Conservation (phyloP, 2,329 filamentous ascomycete genomes). For the Cladophialophora immunda region DNA sequence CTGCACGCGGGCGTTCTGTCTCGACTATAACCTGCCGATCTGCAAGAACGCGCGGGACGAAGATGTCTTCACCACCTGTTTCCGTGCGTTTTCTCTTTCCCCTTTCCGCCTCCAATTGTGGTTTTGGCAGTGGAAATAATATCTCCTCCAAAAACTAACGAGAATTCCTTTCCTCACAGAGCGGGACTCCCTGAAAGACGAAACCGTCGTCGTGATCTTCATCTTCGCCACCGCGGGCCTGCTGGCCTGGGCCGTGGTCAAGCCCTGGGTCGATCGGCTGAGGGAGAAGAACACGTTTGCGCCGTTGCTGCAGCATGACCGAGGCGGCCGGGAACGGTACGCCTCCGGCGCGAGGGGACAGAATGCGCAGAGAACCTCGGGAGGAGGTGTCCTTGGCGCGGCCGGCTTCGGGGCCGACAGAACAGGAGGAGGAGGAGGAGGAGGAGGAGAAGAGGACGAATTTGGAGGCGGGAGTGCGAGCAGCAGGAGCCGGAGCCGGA, state of each 20-base stretch:
- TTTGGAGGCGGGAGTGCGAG: not conserved
- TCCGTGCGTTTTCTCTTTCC: slow-evolving; percentile 56
- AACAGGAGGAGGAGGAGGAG: not conserved
- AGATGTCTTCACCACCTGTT: slow-evolving; percentile 72
- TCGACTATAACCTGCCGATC: slow-evolving; percentile 67
- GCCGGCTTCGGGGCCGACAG: not conserved
- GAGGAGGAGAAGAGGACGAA: not conserved
- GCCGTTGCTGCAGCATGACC: slow-evolving; percentile 24
- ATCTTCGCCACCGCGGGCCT: slow-evolving; percentile 69
- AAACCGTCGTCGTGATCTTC: slow-evolving; percentile 72
- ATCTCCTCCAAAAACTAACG: not conserved
- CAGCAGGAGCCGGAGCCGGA: not conserved
- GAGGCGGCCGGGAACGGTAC: slow-evolving; percentile 1
- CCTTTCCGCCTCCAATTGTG: not conserved
- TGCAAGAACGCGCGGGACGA: slow-evolving; percentile 70
- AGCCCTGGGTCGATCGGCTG: slow-evolving; percentile 51
- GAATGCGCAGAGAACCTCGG: not conserved
- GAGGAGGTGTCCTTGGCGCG: not conserved
- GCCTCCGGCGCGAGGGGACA: not conserved
- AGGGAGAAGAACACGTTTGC: slow-evolving; percentile 27
- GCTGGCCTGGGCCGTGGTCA: slow-evolving; percentile 66
- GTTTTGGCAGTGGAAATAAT: too few species aligned
- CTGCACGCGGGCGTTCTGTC: slow-evolving; percentile 73
- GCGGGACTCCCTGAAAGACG: slow-evolving; percentile 72
- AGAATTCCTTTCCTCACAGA: slow-evolving; percentile 50